Evolutionary conservation across 495 filamentous ascomycete genomes (phyloP).

Genomic region (Gamarada debralockiae): DNA sequence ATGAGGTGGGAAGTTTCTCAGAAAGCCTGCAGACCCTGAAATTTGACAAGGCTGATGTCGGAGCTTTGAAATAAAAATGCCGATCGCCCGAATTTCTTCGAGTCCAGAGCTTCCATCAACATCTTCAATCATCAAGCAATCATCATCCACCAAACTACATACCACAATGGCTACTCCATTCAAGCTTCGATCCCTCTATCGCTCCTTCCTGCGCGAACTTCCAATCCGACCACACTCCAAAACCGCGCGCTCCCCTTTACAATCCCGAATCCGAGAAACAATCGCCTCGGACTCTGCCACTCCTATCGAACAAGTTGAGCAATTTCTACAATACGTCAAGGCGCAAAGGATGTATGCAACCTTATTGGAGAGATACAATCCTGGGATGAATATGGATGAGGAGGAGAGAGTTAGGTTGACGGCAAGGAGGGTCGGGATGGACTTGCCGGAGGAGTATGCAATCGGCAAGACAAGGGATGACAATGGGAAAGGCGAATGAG

Average conservation of each 20-base stretch:
- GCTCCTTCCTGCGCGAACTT: conserved; percentile 85
- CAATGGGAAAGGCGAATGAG: conserved; percentile 10
- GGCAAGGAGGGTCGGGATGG: conserved; percentile 83
- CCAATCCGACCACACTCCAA: conserved; percentile 59
- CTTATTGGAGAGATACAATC: conserved; percentile 88
- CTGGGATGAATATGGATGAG: conserved; percentile 77
- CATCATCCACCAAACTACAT: too few relatives aligned
- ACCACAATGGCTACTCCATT: conserved; percentile 32
- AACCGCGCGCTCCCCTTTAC: conserved; percentile 48
- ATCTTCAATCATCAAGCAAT: conserved; percentile 1
- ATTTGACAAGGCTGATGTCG: not conserved
- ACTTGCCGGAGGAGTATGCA: conserved; percentile 61
- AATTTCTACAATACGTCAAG: conserved; percentile 72
- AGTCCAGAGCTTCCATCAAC: conserved; percentile 3
- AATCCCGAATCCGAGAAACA: conserved; percentile 52
- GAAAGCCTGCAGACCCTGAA: too few relatives aligned
- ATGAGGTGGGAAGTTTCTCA: too few relatives aligned
- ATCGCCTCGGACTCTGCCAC: conserved; percentile 37
- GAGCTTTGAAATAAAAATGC: not conserved
- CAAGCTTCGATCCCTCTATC: conserved; percentile 76
- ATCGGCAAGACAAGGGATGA: not conserved
- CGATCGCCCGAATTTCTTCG: not conserved
- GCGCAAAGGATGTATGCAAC: conserved; percentile 79
- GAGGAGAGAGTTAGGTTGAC: conserved; percentile 81
- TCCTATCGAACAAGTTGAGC: conserved; percentile 58